These are phyloP conservation scores for Saccharomyces hybrid DNA, from an alignment of 1,139 yeast species.

Conservation along the genomic window DNA sequence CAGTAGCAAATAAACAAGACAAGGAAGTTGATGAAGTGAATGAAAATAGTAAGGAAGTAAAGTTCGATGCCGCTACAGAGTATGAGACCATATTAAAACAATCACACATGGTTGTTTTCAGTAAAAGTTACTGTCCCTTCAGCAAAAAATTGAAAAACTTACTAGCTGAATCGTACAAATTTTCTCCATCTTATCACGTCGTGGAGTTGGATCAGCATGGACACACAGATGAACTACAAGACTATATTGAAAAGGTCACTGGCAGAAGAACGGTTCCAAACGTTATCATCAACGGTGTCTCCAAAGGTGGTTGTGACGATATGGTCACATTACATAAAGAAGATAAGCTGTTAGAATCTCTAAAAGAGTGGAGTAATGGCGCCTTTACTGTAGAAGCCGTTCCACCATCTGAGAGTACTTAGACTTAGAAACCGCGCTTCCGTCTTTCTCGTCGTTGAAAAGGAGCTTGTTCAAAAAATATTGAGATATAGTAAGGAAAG, in stretches of 20 bases:
- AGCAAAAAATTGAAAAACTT: conserved; percentile 62
- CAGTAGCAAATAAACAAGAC: not conserved
- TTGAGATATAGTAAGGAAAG: not conserved
- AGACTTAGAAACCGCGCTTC: not conserved
- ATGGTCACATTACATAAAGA: conserved; percentile 49
- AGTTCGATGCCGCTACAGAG: conserved; percentile 58
- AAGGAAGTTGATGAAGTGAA: not conserved
- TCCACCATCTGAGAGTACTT: not conserved
- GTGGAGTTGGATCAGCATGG: conserved; percentile 76
- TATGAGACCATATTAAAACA: conserved; percentile 44
- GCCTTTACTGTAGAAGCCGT: not conserved
- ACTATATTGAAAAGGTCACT: conserved; percentile 44
- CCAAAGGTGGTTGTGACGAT: conserved; percentile 74
- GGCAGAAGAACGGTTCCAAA: conserved; percentile 67
- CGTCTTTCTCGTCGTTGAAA: not conserved
- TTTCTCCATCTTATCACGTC: conserved; percentile 63
- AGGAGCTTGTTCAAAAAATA: not conserved
- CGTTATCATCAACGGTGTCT: conserved; percentile 49
- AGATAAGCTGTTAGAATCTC: conserved; percentile 6
- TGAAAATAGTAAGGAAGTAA: conserved; percentile 4
- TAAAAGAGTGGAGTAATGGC: conserved; percentile 11
- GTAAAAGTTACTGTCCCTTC: conserved; percentile 65
- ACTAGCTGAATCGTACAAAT: conserved; percentile 52
- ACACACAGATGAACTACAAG: conserved; percentile 53
- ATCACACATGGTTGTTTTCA: conserved; percentile 63